Evolutionary conservation across 163 green algal genomes (phyloP).

Genomic region (Chlamydomonas reinhardtii): DNA sequence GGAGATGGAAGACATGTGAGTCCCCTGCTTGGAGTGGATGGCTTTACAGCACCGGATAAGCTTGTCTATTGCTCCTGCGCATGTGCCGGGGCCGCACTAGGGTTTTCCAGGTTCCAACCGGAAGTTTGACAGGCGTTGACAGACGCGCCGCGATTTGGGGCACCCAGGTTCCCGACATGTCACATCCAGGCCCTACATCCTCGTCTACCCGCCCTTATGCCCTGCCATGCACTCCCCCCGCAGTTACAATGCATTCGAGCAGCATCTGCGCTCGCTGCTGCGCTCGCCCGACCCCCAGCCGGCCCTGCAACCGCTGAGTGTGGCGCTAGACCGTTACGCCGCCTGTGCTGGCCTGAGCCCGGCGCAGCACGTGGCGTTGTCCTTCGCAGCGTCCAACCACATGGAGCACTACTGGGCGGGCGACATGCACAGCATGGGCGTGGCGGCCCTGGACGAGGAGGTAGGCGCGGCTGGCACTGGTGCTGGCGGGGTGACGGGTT

Average conservation of each 20-base stretch:
- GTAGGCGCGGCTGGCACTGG: too few species aligned
- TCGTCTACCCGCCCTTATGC: too few species aligned
- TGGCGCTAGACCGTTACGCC: not conserved
- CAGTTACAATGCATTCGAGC: slow-evolving; percentile 38
- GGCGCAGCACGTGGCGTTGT: not conserved
- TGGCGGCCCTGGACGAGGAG: slow-evolving; percentile 14
- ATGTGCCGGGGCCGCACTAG: too few species aligned
- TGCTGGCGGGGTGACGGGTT: too few species aligned
- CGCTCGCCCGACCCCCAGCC: not conserved
- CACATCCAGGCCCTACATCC: too few species aligned
- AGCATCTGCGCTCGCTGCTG: slow-evolving; percentile 23
- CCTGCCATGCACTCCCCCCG: not conserved
- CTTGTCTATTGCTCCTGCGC: too few species aligned
- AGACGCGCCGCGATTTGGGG: too few species aligned
- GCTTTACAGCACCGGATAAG: too few species aligned
- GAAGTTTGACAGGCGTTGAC: too few species aligned
- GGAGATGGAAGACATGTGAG: slow-evolving; percentile 29
- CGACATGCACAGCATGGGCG: slow-evolving; percentile 18
- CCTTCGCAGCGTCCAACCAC: slow-evolving; percentile 39
- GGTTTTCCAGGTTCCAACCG: too few species aligned
- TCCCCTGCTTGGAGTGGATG: not conserved
- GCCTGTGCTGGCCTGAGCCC: not conserved
- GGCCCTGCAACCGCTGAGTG: slow-evolving; percentile 11
- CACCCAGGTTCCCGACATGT: too few species aligned
- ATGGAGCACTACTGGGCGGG: slow-evolving; percentile 54